Percentiles rank a stretch among this genome's conserved stretches.
phyloP scores from a whole-genome alignment of 73 alveolate species.

The Durusdinium trenchii region DNA sequence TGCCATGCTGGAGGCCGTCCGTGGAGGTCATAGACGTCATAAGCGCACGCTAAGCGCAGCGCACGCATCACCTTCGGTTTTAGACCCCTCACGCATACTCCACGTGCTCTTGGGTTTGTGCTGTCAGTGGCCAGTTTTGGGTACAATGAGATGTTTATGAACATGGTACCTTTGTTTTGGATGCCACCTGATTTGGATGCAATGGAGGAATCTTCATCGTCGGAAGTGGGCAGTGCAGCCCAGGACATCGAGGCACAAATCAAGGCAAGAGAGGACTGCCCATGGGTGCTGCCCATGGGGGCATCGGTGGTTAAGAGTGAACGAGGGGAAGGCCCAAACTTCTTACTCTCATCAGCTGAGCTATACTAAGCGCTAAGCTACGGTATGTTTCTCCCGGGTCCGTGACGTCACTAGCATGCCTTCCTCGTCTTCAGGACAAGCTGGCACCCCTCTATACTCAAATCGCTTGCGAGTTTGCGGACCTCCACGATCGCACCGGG shows the following conservation, averaged over 20 bases:
- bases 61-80: too few relatives aligned
- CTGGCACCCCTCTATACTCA: conserved; percentile 85
- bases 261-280: conserved; percentile 74
- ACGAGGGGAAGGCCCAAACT: too few relatives aligned
- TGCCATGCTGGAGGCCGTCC: conserved; percentile 81
- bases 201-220: conserved; percentile 73
- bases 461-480: conserved; percentile 95
- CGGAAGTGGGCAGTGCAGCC: conserved; percentile 89
- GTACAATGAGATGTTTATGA: too few relatives aligned
- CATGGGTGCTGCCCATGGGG: too few relatives aligned
- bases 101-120: too few relatives aligned
- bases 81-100: too few relatives aligned
- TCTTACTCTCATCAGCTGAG: too few relatives aligned
- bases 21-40: neutral
- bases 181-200: neutral
- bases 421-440: conserved; percentile 11
- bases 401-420: neutral
- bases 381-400: too few relatives aligned
- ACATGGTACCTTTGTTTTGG: neutral
- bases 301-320: too few relatives aligned
- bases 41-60: too few relatives aligned
- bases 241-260: conserved; percentile 79
- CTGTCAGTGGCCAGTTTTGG: too few relatives aligned
- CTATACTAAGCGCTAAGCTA: too few relatives aligned
- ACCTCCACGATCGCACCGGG: conserved; percentile 95